These are phyloP conservation scores for Camelina hispida DNA, from an alignment of 345 rosid genomes.

Conservation along the genomic window DNA sequence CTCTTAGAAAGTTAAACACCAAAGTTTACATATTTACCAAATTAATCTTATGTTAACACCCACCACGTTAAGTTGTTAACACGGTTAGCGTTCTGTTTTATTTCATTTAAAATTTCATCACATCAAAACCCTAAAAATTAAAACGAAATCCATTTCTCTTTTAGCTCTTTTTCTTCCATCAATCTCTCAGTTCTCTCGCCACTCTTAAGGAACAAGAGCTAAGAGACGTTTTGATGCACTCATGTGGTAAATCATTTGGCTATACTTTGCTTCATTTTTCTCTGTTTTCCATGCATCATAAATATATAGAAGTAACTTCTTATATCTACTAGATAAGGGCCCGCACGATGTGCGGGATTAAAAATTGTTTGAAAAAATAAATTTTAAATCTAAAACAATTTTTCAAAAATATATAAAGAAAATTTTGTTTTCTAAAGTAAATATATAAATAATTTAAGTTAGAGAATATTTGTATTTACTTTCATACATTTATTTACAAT, in stretches of 20 bases:
- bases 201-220: not conserved
- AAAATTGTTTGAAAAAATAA: too few species aligned
- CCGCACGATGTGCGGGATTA: too few species aligned
- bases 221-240: not conserved
- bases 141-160: not conserved
- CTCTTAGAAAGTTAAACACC: not conserved
- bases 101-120: not conserved
- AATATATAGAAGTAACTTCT: not conserved
- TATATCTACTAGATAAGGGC: too few species aligned
- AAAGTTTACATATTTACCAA: constrained; percentile 10
- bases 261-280: not conserved
- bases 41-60: not conserved
- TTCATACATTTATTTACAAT: too few species aligned
- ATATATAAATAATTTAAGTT: too few species aligned
- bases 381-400: too few species aligned
- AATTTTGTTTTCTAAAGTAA: too few species aligned
- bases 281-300: not conserved
- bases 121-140: not conserved
- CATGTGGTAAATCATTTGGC: not conserved
- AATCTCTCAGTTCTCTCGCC: not conserved
- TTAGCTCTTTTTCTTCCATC: not conserved
- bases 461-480: too few species aligned
- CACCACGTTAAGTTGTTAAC: not conserved
- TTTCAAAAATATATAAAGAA: too few species aligned
- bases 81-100: not conserved